These are phyloP conservation scores for Schwanniomyces vanrijiae DNA, from an alignment of 805 yeast genomes.

Conservation along the genomic window DNA sequence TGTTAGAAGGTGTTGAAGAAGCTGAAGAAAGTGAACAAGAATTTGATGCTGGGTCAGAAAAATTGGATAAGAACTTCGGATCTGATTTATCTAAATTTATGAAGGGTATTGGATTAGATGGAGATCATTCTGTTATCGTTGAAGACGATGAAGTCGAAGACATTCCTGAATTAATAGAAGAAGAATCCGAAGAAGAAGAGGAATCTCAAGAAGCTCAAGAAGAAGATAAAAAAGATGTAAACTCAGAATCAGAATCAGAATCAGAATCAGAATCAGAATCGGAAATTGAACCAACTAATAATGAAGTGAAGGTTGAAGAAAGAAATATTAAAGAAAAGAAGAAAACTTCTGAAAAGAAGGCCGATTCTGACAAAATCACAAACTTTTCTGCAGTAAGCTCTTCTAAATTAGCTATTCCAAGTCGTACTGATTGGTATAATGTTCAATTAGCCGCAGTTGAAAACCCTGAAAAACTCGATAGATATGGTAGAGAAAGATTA, in stretches of 20 bases:
- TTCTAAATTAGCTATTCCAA: slow-evolving; percentile 57
- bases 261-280: slow-evolving; percentile 11
- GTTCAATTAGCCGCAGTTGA: slow-evolving; percentile 34
- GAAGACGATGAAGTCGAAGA: slow-evolving; percentile 30
- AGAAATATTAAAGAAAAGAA: slow-evolving; percentile 15
- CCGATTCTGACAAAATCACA: slow-evolving; percentile 27
- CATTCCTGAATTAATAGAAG: slow-evolving; percentile 20
- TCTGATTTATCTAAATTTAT: slow-evolving; percentile 62
- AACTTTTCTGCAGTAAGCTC: slow-evolving; percentile 52
- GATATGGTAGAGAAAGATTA: slow-evolving; percentile 60
- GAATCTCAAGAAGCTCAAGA: slow-evolving; percentile 34
- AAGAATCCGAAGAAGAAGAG: slow-evolving; percentile 39
- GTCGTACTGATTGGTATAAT: slow-evolving; percentile 76
- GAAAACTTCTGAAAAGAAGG: slow-evolving; percentile 7
- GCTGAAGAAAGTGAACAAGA: slow-evolving; percentile 55
- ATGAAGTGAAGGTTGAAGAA: slow-evolving; percentile 17
- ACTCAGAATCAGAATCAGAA: slow-evolving; percentile 8
- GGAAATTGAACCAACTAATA: slow-evolving; percentile 9
- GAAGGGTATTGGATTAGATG: slow-evolving; percentile 65
- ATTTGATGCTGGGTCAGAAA: slow-evolving; percentile 43
- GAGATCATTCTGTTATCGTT: slow-evolving; percentile 31
- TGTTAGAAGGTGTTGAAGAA: slow-evolving; percentile 55
- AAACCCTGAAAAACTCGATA: slow-evolving; percentile 39
- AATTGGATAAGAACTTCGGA: slow-evolving; percentile 43
- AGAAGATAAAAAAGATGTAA: slow-evolving; percentile 30